Evolutionary conservation across 2,329 filamentous ascomycete species (phyloP), one percentile per base, ranked within the genome.

Genomic region (Passalora sequoiae): DNA sequence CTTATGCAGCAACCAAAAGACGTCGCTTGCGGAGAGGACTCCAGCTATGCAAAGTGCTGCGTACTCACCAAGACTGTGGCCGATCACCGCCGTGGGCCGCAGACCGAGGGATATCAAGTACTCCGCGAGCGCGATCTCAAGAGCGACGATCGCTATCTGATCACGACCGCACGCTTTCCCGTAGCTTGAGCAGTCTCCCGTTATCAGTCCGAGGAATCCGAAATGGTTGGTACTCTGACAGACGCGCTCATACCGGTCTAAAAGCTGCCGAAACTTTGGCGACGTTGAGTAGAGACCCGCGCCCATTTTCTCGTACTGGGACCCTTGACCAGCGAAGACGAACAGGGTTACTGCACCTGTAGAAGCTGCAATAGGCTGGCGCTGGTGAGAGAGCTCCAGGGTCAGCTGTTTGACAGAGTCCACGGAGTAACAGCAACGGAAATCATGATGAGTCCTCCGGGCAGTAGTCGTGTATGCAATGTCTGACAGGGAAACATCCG

Each of bases 281-380:
- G 24, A 27, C 12, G 24, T 27, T 27, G 73, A 61, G 61, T 73
- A 75, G 12, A 74, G 61, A 57, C 68, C 70, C 60, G 73, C 64
- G 19, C 68, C 71, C 20, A 75, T 66, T 16, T 67, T 70, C 37
- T 70, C 72, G 60, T 75, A 74, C 52, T 75, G 72, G 24, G 6
- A 6, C 6, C 24, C 24, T 27, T 27, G 24, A 12, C 24, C 24
- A 27, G 24, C 12, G 24, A 27, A 27, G 12, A 12, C 24, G 24
- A 27, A 27, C n/a, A n/a, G n/a, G n/a, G n/a, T n/a, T 6, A 27
- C 24, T 27, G 12, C 24, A 7, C 6, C 6, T 32, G 24, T 7
- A 7, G 12, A 6, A 7, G 24, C 6, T 27, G 24, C 6, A 27
- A 27, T 6, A 7, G 24, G 24, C 24, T 6, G 6, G 24, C 6